These are phyloP conservation scores for Helichrysum umbraculigerum DNA, from an alignment of 129 eudicot species.

Conservation along the genomic window DNA sequence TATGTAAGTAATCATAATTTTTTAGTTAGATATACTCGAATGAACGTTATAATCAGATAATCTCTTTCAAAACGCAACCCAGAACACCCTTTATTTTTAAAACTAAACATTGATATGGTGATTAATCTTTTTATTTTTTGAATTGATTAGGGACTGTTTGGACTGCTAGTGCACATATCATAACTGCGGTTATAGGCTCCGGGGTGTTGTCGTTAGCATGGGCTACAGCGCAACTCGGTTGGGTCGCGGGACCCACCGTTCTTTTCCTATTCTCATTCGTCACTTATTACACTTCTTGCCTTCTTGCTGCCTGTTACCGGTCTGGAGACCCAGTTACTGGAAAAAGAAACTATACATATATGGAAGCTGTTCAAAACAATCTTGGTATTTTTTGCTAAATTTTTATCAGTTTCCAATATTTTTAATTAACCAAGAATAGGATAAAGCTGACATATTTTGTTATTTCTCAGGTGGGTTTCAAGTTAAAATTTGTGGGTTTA, in stretches of 20 bases:
- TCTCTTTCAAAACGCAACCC: too few relatives aligned
- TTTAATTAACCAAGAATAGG: neutral
- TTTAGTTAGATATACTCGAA: too few relatives aligned
- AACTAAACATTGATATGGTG: neutral
- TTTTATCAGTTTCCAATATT: neutral
- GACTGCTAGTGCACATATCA: slow-evolving; percentile 98
- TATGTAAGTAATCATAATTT: too few relatives aligned
- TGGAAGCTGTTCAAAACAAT: slow-evolving; percentile 88
- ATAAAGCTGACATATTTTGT: neutral
- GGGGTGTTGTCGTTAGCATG: slow-evolving; percentile 96
- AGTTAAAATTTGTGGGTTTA: slow-evolving; percentile 79
- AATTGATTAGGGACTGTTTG: slow-evolving; percentile 66
- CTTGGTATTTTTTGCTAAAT: slow-evolving; percentile 48
- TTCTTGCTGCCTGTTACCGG: slow-evolving; percentile 82
- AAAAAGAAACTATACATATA: slow-evolving; percentile 84
- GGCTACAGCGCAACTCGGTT: slow-evolving; percentile 95
- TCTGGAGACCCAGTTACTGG: slow-evolving; percentile 71
- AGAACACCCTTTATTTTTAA: too few relatives aligned
- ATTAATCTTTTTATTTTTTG: neutral
- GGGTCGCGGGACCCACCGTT: slow-evolving; percentile 95
- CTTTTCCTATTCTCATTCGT: slow-evolving; percentile 79
- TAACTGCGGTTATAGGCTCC: slow-evolving; percentile 96
- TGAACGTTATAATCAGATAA: too few relatives aligned
- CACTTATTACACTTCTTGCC: slow-evolving; percentile 87
- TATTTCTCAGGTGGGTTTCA: slow-evolving; percentile 72